phyloP scores from a whole-genome alignment of 805 yeast genomes.

The Lipomyces lipofer region DNA sequence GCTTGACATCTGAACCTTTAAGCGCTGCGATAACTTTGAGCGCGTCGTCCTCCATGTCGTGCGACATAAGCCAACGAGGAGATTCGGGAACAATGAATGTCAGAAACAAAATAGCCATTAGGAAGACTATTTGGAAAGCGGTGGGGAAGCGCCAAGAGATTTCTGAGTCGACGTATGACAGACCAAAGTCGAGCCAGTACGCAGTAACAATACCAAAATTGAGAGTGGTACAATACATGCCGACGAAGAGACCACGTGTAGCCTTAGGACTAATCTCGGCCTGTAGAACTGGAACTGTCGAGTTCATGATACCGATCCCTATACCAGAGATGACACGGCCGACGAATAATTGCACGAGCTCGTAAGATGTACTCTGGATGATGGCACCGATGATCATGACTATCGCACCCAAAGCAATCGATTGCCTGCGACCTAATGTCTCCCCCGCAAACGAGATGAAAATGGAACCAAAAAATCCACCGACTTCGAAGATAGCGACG shows the following conservation, averaged over 20 bases:
- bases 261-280: constrained; percentile 69
- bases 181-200: constrained; percentile 73
- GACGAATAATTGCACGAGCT: constrained; percentile 69
- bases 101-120: constrained; percentile 58
- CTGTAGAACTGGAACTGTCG: constrained; percentile 81
- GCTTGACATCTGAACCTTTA: background rate
- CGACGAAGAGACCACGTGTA: constrained; percentile 66
- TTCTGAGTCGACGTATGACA: constrained; percentile 56
- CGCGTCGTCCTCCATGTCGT: constrained; percentile 12
- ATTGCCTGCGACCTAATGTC: constrained; percentile 49
- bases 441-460: constrained; percentile 52
- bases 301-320: constrained; percentile 78
- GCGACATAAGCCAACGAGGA: constrained; percentile 15
- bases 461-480: constrained; percentile 52
- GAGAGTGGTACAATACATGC: constrained; percentile 69
- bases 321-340: constrained; percentile 74
- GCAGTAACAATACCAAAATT: constrained; percentile 77
- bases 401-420: constrained; percentile 49
- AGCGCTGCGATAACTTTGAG: background rate
- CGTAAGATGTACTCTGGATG: constrained; percentile 46
- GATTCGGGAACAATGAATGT: constrained; percentile 40
- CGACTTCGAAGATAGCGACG: constrained; percentile 54
- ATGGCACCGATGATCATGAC: constrained; percentile 45
- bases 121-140: constrained; percentile 67
- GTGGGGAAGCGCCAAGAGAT: constrained; percentile 74